phyloP scores from a whole-genome alignment of 441 rosid genomes.

The Erysimum pusillum region DNA sequence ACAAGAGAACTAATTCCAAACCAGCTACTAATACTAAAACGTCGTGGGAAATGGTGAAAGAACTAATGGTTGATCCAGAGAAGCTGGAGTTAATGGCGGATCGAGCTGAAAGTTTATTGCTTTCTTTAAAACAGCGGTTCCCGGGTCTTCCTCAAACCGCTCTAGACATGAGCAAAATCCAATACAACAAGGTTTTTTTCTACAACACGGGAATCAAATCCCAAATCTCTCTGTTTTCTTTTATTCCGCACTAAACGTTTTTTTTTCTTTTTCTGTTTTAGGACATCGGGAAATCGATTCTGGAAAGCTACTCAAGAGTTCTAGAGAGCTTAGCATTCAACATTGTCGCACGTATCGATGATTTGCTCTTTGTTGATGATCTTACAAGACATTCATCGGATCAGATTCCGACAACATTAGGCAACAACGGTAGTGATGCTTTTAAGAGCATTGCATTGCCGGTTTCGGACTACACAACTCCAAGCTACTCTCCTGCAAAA shows the following conservation, averaged over 20 bases:
- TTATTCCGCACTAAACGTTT: not conserved
- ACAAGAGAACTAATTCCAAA: slow-evolving; percentile 63
- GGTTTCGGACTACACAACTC: slow-evolving; percentile 68
- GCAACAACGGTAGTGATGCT: slow-evolving; percentile 61
- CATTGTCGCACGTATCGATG: slow-evolving; percentile 90
- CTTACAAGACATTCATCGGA: slow-evolving; percentile 79
- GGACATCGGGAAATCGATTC: slow-evolving; percentile 98
- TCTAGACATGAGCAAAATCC: slow-evolving; percentile 97
- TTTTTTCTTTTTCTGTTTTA: slow-evolving; percentile 34
- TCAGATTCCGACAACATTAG: slow-evolving; percentile 52
- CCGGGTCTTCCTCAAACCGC: slow-evolving; percentile 95
- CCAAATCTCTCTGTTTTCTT: no score
- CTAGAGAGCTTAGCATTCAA: slow-evolving; percentile 96
- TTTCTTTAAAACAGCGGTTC: slow-evolving; percentile 88
- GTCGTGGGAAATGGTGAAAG: slow-evolving; percentile 97
- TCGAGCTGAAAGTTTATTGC: slow-evolving; percentile 85
- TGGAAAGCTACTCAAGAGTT: slow-evolving; percentile 96
- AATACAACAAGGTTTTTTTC: slow-evolving; percentile 68
- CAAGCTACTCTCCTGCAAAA: slow-evolving; percentile 77
- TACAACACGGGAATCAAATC: not conserved
- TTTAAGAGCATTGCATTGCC: slow-evolving; percentile 64
- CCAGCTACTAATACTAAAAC: slow-evolving; percentile 66
- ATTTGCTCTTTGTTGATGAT: slow-evolving; percentile 89
- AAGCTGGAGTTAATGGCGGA: slow-evolving; percentile 87
- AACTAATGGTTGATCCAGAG: slow-evolving; percentile 83